Percentiles rank a stretch among this genome's conserved stretches.
phyloP scores from a whole-genome alignment of 1,284 basidiomycete species.

The Volvariella volvacea region DNA sequence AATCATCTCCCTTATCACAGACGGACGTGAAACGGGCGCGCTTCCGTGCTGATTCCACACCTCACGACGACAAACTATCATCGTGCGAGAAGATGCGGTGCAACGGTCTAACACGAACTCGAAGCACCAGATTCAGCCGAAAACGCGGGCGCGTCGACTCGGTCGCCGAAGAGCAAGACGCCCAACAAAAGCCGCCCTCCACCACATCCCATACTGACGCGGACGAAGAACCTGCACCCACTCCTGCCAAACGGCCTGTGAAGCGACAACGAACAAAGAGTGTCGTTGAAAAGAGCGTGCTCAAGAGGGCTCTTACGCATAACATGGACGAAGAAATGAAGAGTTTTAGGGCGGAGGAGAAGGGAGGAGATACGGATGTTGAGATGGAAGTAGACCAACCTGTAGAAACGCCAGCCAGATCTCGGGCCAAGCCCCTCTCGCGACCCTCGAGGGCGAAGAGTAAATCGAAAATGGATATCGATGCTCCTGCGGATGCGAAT shows the following conservation, averaged over 20 bases:
- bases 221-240: slow-evolving; percentile 11
- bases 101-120: slow-evolving; percentile 24
- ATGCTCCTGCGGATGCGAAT: no score
- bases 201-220: slow-evolving; percentile 5
- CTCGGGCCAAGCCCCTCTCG: no score
- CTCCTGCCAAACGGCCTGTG: slow-evolving; percentile 6
- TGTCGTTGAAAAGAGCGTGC: neutral
- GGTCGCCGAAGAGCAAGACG: slow-evolving; percentile 1
- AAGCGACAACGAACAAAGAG: slow-evolving; percentile 8
- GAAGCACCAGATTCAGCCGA: neutral
- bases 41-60: slow-evolving; percentile 68
- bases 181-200: slow-evolving; percentile 3
- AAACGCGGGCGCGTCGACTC: slow-evolving; percentile 9
- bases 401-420: neutral
- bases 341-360: slow-evolving; percentile 1
- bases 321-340: no score
- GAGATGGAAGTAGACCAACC: slow-evolving; percentile 5
- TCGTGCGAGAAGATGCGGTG: slow-evolving; percentile 54
- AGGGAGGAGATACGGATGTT: slow-evolving; percentile 9
- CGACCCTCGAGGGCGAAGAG: no score
- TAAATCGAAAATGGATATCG: no score
- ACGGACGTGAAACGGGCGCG: slow-evolving; percentile 67
- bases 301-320: neutral
- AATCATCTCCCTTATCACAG: slow-evolving; percentile 25
- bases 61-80: slow-evolving; percentile 57